Conservation (phyloP, 2,329 filamentous ascomycete genomes). For the Colletotrichum spaethianum region DNA sequence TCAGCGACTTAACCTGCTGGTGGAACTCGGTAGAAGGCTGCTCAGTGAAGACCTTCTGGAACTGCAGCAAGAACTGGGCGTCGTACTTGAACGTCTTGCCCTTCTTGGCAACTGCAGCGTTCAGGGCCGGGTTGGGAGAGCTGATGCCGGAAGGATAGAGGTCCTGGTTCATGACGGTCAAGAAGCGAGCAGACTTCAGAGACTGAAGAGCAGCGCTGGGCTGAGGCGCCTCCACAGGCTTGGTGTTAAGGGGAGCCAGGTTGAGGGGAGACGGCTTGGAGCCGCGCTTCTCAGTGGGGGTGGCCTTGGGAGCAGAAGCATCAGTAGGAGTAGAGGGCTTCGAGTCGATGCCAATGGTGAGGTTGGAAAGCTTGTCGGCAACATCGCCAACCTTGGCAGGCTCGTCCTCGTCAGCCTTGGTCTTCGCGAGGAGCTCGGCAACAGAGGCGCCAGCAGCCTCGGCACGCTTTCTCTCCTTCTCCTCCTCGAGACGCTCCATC, state of each 20-base stretch:
- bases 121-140: slow-evolving; percentile 93
- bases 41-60: slow-evolving; percentile 96
- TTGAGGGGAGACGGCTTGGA: slow-evolving; percentile 90
- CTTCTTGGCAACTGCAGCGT: slow-evolving; percentile 83
- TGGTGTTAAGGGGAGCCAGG: slow-evolving; percentile 84
- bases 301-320: slow-evolving; percentile 64
- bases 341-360: slow-evolving; percentile 63
- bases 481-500: slow-evolving; percentile 81
- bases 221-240: slow-evolving; percentile 89
- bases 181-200: slow-evolving; percentile 90
- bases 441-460: slow-evolving; percentile 64
- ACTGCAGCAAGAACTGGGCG: slow-evolving; percentile 94
- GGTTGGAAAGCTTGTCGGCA: slow-evolving; percentile 65
- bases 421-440: slow-evolving; percentile 65
- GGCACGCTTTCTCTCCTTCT: slow-evolving; percentile 71
- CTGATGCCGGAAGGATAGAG: slow-evolving; percentile 87
- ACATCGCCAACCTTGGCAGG: slow-evolving; percentile 56
- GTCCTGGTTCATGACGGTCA: slow-evolving; percentile 83
- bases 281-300: slow-evolving; percentile 70
- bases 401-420: slow-evolving; percentile 52
- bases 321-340: slow-evolving; percentile 59
- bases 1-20: slow-evolving; percentile 85
- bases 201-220: slow-evolving; percentile 95
- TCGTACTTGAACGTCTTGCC: slow-evolving; percentile 93
- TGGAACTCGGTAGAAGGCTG: slow-evolving; percentile 97